Conservation (phyloP, 306 rosid genomes). For the Albizia julibrissin region DNA sequence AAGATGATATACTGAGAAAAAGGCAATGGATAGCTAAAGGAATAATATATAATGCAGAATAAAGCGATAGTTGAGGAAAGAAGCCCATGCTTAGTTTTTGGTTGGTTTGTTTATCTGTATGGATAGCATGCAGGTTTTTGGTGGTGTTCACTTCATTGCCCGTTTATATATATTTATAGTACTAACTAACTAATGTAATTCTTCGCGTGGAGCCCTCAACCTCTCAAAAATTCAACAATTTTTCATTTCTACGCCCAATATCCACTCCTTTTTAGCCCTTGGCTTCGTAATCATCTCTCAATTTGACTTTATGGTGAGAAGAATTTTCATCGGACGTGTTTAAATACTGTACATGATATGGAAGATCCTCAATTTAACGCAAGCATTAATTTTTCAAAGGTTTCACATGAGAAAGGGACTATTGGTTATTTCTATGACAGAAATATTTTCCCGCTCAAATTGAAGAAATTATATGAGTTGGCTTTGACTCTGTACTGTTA, state of each 20-base stretch:
- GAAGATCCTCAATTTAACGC: too few species aligned
- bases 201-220: not conserved
- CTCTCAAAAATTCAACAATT: not conserved
- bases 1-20: slow-evolving; percentile 33
- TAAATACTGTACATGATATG: not conserved
- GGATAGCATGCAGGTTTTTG: slow-evolving; percentile 14
- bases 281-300: not conserved
- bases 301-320: not conserved
- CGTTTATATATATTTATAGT: not conserved
- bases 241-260: not conserved
- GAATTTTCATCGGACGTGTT: not conserved
- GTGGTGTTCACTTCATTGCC: not conserved
- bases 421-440: too few species aligned
- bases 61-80: slow-evolving; percentile 15
- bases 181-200: not conserved
- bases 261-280: too few species aligned
- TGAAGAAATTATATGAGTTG: too few species aligned
- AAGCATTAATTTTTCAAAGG: not conserved
- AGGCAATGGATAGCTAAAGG: slow-evolving; percentile 1
- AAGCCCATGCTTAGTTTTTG: slow-evolving; percentile 37
- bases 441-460: too few species aligned
- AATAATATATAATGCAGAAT: slow-evolving; percentile 22
- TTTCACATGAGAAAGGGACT: too few species aligned
- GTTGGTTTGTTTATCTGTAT: slow-evolving; percentile 12
- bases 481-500: too few species aligned